Percentiles rank a stretch among this genome's conserved stretches.
phyloP scores from a whole-genome alignment of 108 stramenopile genomes.

The Nannochloropsis gaditana region DNA sequence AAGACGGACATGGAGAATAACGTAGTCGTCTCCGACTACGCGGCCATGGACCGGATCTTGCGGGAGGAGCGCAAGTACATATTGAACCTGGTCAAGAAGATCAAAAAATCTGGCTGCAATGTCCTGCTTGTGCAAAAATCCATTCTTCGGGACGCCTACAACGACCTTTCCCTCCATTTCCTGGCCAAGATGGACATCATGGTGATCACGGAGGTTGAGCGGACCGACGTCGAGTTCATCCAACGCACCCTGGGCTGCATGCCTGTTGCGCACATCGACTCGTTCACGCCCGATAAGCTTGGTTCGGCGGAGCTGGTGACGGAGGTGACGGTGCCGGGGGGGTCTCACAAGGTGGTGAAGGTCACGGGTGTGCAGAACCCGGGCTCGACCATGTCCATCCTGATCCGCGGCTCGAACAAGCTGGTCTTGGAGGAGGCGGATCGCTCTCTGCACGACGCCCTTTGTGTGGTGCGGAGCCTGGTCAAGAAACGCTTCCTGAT shows the following conservation, averaged over 20 bases:
- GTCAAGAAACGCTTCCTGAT: constrained; percentile 92
- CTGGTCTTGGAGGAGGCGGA: constrained; percentile 97
- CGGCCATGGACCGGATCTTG: constrained; percentile 97
- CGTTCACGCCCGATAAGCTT: constrained; percentile 77
- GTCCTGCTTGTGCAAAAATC: constrained; percentile 96
- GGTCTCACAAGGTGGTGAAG: constrained; percentile 87
- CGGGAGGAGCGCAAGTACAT: constrained; percentile 66
- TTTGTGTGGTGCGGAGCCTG: constrained; percentile 74
- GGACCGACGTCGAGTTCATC: constrained; percentile 92
- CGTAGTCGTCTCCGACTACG: constrained; percentile 95
- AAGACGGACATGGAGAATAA: constrained; percentile 99
- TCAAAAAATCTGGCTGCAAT: constrained; percentile 94
- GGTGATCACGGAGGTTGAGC: constrained; percentile 94
- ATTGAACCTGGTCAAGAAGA: constrained; percentile 41
- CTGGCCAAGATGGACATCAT: constrained; percentile 98
- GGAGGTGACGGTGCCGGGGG: constrained; percentile 87
- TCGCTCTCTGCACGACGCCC: constrained; percentile 97
- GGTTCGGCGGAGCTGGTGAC: constrained; percentile 71
- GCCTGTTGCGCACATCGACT: constrained; percentile 93
- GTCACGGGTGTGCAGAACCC: constrained; percentile 86
- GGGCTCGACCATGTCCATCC: constrained; percentile 79
- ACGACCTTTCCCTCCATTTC: constrained; percentile 94
- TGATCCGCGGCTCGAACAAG: constrained; percentile 91
- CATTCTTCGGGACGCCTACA: constrained; percentile 98
- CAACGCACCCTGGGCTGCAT: constrained; percentile 82